phyloP scores from a whole-genome alignment of 108 stramenopile genomes.

The Cyclostephanos invisitatus region DNA sequence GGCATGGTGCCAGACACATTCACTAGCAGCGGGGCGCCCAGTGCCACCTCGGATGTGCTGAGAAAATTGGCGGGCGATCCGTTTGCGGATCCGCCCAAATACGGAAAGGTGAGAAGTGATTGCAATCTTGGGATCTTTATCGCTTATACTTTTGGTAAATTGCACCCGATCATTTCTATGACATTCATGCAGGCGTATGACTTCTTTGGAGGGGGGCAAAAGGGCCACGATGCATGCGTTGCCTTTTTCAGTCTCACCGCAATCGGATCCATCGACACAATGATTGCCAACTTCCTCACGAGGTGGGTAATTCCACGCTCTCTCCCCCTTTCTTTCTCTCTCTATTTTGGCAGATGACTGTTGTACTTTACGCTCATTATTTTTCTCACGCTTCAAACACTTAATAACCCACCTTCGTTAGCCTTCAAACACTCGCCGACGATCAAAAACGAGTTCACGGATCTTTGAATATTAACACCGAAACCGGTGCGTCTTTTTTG shows the following conservation, averaged over 20 bases:
- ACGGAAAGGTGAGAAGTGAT: slow-evolving; percentile 64
- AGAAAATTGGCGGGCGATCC: slow-evolving; percentile 87
- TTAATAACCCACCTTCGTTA: not conserved
- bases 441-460: slow-evolving; percentile 94
- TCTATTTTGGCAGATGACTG: not conserved
- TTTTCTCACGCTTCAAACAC: not conserved
- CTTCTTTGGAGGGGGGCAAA: slow-evolving; percentile 77
- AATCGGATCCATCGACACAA: slow-evolving; percentile 95
- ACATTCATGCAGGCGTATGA: slow-evolving; percentile 64
- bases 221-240: slow-evolving; percentile 91
- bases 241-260: slow-evolving; percentile 87
- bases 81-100: slow-evolving; percentile 83
- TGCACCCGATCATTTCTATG: not conserved
- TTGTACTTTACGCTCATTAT: not conserved
- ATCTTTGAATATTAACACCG: slow-evolving; percentile 97
- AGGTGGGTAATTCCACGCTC: slow-evolving; percentile 7
- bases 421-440: slow-evolving; percentile 89
- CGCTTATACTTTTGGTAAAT: not conserved
- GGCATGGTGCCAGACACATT: slow-evolving; percentile 85
- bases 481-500: slow-evolving; percentile 61
- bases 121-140: not conserved
- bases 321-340: not conserved
- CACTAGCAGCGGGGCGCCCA: slow-evolving; percentile 86
- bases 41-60: slow-evolving; percentile 89
- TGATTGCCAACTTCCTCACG: slow-evolving; percentile 90